Base-by-base conservation (phyloP, 106 monocot genomes). In the Dactylorhiza incarnata region DNA sequence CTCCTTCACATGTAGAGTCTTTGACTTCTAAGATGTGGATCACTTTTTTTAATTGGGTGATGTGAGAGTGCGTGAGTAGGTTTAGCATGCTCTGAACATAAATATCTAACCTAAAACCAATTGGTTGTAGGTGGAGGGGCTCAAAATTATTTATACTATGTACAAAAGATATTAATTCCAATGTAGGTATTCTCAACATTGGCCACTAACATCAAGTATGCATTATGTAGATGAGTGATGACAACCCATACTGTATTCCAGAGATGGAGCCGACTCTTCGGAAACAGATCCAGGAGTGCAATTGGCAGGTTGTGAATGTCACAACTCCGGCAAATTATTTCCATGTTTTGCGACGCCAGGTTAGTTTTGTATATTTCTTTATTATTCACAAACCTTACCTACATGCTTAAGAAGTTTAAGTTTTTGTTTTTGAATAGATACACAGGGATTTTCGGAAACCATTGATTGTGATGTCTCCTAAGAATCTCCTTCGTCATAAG, bases 241-340 rank as follows among this genome's bases (percentile, higher is more conserved):
- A 95, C 69, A 78, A 95, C 78, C 90, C 95, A 25, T 88, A 85
- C 48, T 73, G 81, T 48, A 95, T 95, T 71, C 95, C 95, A 24
- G 95, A 92, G 81, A 95, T 95, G 95, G 95, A 95, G 24, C 88
- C 95, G 52, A 95, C 95, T 26, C 78, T 90, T 9, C 29, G 92
- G 74, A 95, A 88, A 67, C 95, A 95, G 80, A 95, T 95, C 53
- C 95, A 95, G 78, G 83, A 89, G 50, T 90, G 95, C 83, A 95
- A 95, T 81, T 95, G 95, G 95, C 95, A 95, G 78, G 79, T 95
- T 58, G 92, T 92, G 5, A 95, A 95, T 81, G 85, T 84, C 15
- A 95, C 95, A 53, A 95, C 95, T 45, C 95, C 95, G 26, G 95
- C 95, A 66, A 95, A 95, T 63, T 95, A 95, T 75, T 95, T 95